phyloP scores from a whole-genome alignment of 1,139 yeast species.

The Casaregolazyma suthepensis region DNA sequence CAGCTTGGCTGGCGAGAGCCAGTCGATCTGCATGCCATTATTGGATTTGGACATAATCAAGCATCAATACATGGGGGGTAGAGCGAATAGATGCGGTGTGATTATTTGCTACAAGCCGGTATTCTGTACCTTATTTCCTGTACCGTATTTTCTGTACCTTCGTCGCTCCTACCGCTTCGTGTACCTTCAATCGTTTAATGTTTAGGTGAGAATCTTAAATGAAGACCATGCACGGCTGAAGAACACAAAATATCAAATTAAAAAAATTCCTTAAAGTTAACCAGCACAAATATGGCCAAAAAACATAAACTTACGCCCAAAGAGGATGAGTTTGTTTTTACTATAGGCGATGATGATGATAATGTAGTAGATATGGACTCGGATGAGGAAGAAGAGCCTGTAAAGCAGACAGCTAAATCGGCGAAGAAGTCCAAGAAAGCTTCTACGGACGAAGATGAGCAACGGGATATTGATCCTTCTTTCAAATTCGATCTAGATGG shows the following conservation, averaged over 20 bases:
- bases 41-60: neutral
- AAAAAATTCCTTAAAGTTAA: neutral
- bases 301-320: neutral
- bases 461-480: constrained; percentile 49
- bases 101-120: too few relatives aligned
- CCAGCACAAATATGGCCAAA: constrained; percentile 5
- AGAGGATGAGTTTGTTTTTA: constrained; percentile 48
- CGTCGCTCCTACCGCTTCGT: too few relatives aligned
- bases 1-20: constrained; percentile 35
- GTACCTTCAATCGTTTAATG: neutral
- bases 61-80: neutral
- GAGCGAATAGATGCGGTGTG: too few relatives aligned
- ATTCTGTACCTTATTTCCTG: too few relatives aligned
- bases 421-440: constrained; percentile 31
- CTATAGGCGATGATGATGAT: constrained; percentile 70
- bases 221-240: neutral
- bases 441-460: constrained; percentile 33
- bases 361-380: constrained; percentile 54
- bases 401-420: constrained; percentile 23
- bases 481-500: constrained; percentile 70
- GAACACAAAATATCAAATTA: constrained; percentile 1
- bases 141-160: too few relatives aligned
- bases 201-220: neutral
- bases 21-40: constrained; percentile 16
- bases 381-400: constrained; percentile 33